A percentile compares a stretch with the other conserved stretches of the same genome.
These are phyloP conservation scores for Penicillium waksmanii DNA, from an alignment of 495 filamentous ascomycete species.

Conservation along the genomic window DNA sequence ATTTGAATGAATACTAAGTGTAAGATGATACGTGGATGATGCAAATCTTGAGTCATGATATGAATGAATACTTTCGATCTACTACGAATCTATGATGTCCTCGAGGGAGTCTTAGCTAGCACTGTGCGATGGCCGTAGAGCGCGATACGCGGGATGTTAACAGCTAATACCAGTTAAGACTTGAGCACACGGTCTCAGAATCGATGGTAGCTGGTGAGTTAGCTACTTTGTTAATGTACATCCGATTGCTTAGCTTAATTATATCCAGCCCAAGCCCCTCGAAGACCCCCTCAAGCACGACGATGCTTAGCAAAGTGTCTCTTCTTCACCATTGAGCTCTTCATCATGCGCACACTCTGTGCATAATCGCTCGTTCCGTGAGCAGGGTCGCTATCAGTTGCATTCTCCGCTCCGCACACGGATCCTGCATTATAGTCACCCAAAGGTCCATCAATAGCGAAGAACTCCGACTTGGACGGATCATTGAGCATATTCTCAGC, in stretches of 20 bases:
- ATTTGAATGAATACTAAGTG: constrained; percentile 71
- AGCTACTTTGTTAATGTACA: too few relatives aligned
- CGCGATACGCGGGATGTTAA: too few relatives aligned
- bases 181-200: too few relatives aligned
- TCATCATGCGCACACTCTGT: constrained; percentile 14
- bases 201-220: too few relatives aligned
- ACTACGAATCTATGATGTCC: too few relatives aligned
- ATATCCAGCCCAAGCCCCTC: too few relatives aligned
- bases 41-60: too few relatives aligned
- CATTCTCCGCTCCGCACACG: constrained; percentile 12
- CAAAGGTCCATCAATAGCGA: constrained; percentile 14
- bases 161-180: too few relatives aligned
- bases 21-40: background rate
- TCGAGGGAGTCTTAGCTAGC: too few relatives aligned
- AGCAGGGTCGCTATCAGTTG: constrained; percentile 25
- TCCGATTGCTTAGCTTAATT: too few relatives aligned
- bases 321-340: constrained; percentile 1
- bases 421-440: constrained; percentile 17
- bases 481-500: constrained; percentile 26
- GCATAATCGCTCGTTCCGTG: constrained; percentile 19
- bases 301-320: constrained; percentile 3
- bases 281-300: background rate
- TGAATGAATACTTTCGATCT: too few relatives aligned
- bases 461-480: constrained; percentile 18
- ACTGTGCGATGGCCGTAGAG: too few relatives aligned